A percentile compares a stretch with the other conserved stretches of the same genome.
These are phyloP conservation scores for Fusarium cyanostomum DNA, from an alignment of 2,329 filamentous ascomycete species.

Conservation along the genomic window DNA sequence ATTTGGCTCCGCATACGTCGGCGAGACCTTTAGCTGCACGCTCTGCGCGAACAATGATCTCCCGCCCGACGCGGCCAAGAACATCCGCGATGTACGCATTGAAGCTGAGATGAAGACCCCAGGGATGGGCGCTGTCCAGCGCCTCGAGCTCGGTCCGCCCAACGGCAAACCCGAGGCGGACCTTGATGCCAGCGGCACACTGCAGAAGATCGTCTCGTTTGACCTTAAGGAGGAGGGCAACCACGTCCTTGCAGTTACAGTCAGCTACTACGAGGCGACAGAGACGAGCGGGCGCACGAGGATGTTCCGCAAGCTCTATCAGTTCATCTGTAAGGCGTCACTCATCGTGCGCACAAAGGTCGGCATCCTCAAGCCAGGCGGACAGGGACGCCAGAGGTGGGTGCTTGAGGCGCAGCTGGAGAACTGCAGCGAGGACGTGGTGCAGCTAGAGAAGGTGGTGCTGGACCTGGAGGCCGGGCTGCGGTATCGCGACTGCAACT, in stretches of 20 bases:
- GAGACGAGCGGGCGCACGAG: slow-evolving; percentile 75
- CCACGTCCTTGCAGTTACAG: slow-evolving; percentile 91
- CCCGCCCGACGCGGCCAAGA: slow-evolving; percentile 48
- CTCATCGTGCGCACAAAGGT: slow-evolving; percentile 92
- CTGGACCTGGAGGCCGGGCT: slow-evolving; percentile 64
- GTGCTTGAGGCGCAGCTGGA: slow-evolving; percentile 94
- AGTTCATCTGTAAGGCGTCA: slow-evolving; percentile 92
- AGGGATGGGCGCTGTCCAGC: slow-evolving; percentile 63
- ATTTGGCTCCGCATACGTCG: slow-evolving; percentile 94
- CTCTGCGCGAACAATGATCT: slow-evolving; percentile 93
- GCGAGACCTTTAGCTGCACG: slow-evolving; percentile 93
- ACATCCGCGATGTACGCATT: slow-evolving; percentile 80
- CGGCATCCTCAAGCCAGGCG: slow-evolving; percentile 61
- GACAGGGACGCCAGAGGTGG: slow-evolving; percentile 60
- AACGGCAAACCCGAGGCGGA: slow-evolving; percentile 50
- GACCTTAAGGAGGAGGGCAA: slow-evolving; percentile 94
- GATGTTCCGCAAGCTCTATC: slow-evolving; percentile 94
- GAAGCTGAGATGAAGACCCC: slow-evolving; percentile 97
- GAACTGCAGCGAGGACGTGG: slow-evolving; percentile 86
- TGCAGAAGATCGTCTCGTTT: slow-evolving; percentile 85
- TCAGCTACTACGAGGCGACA: slow-evolving; percentile 92
- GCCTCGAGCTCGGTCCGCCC: slow-evolving; percentile 66
- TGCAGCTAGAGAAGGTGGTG: slow-evolving; percentile 76
- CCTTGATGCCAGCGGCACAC: slow-evolving; percentile 69
- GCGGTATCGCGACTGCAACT: slow-evolving; percentile 65